Evolutionary conservation across 768 basidiomycete species (phyloP), one percentile per base, ranked within the genome.

Genomic region (Phylloporus arenicola): DNA sequence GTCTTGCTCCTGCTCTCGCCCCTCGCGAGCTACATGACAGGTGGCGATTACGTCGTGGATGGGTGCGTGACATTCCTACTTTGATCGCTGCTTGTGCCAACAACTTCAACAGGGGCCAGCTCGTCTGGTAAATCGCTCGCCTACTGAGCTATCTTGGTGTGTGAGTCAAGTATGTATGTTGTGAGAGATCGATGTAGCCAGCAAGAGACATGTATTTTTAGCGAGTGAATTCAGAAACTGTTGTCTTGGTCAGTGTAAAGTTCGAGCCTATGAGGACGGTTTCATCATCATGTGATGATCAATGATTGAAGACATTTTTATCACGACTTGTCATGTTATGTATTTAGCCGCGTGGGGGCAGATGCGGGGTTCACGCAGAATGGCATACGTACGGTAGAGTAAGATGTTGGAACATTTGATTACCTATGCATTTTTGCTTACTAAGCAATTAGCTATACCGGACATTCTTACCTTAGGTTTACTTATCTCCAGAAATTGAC

Each of bases 1-100:
- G 73, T 76, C 0, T 52, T 84, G 33, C 65, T 82, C 2, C 68
- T 84, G 3, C 73, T 84, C 13, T 79, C 78, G 5, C 67, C 74
- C 0, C 63, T 76, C 35, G 75, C 75, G 0, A 72, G 72, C 40
- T 83, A 82, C 56, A 79, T 79, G 79, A 81, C 80, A 4, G 80
- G 80, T 8, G 72, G 72, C 0, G 81, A 82, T 52, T 76, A 79
- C 50, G 72, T 79, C 47, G 63, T 82, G 9, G 80, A 82, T 47
- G 80, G 80, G 79, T 81, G 48, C 11, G 78, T 65, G 17, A 34
- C 17, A 2, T 11, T 43, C n/a, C 9, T 30, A 3, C 1, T 6
- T 22, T 2, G 35, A 6, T 9, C 2, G 6, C 30, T 4, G 6
- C 25, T 22, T 7, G 25, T 29, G 30, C 17, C 19, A 20, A 45